Base-by-base conservation (phyloP, 768 basidiomycete species). In the Hysterangium stoloniferum region DNA sequence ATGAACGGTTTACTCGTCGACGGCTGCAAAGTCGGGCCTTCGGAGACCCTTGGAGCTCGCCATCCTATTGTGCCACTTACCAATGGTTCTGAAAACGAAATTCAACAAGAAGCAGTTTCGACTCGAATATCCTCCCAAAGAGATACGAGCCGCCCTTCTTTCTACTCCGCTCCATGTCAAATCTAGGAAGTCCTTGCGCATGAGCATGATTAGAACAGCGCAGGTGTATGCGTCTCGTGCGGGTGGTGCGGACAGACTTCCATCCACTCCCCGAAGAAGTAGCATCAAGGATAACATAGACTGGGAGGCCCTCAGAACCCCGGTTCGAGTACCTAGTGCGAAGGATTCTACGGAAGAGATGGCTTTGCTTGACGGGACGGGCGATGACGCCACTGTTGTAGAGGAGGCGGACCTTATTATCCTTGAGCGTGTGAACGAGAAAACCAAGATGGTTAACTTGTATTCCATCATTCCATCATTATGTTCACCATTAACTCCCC, bases 61-160 rank as follows among this genome's bases (percentile, higher is more conserved):
- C 73, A 73, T 22, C 74, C 73, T 1, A 84, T 74, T 1, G 70
- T 86, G n/a, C 78, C 84, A 4, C 66, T 88, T 15, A 69, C 70
- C 8, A 85, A 84, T 61, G 73, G 78, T 62, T 79, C 82, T 6
- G 75, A 78, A 31, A 71, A 87, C 36, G 80, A 82, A 54, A 80
- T 87, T 13, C 78, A n/a, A 78, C 59, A 73, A 71, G 38, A 87
- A 86, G 58, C 71, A 76, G 5, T 88, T 88, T 61, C 66, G 70
- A n/a, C 86, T 86, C 62, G 71, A 71, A 4, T 87, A 87, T 58
- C 86, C 85, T 1, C 84, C 86, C 4, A 86, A 86, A 59, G 79
- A 84, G 38, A 66, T 82, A 25, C 78, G 84, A 20, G 75, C 13
- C 65, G 68, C 25, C 4, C 65, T 77, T 20, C 70, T 75, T 33